phyloP scores from a whole-genome alignment of 768 basidiomycete genomes.

The Rhodotorula sphaerocarpa region DNA sequence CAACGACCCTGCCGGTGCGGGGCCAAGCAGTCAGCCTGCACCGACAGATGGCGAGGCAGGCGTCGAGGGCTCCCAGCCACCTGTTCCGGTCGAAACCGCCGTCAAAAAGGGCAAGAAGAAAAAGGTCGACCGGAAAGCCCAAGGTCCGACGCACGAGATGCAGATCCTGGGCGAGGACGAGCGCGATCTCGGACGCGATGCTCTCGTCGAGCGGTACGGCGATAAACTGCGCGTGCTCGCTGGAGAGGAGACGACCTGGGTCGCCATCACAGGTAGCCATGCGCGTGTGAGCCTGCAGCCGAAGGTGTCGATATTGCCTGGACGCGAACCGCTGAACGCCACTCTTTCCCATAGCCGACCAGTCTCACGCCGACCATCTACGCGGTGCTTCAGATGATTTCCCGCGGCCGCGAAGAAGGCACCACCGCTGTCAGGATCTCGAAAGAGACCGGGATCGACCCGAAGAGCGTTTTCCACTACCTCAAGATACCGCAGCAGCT shows the following conservation, averaged over 20 bases:
- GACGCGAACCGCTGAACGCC: neutral
- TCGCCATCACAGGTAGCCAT: conserved; percentile 76
- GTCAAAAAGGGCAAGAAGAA: conserved; percentile 1
- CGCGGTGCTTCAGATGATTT: conserved; percentile 69
- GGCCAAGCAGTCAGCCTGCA: too few species aligned
- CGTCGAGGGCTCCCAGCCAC: too few species aligned
- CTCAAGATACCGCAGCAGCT: conserved; percentile 66
- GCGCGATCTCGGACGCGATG: neutral
- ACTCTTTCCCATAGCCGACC: conserved; percentile 51
- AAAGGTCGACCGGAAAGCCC: neutral
- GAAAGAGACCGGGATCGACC: conserved; percentile 69
- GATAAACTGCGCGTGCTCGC: conserved; percentile 59
- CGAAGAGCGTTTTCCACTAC: conserved; percentile 82
- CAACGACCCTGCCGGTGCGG: too few species aligned
- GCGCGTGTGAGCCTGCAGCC: conserved; percentile 54
- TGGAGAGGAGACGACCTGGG: conserved; percentile 64
- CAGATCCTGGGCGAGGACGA: conserved; percentile 12
- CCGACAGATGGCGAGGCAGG: too few species aligned
- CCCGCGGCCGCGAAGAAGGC: conserved; percentile 68
- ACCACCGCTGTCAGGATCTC: conserved; percentile 71
- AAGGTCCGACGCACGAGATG: conserved; percentile 25
- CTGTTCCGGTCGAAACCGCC: too few species aligned
- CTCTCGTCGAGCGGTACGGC: conserved; percentile 24
- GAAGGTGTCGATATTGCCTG: too few species aligned
- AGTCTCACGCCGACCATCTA: conserved; percentile 81